Base-by-base conservation (phyloP, 805 yeast species). In the Tetrapisispora arboricola region DNA sequence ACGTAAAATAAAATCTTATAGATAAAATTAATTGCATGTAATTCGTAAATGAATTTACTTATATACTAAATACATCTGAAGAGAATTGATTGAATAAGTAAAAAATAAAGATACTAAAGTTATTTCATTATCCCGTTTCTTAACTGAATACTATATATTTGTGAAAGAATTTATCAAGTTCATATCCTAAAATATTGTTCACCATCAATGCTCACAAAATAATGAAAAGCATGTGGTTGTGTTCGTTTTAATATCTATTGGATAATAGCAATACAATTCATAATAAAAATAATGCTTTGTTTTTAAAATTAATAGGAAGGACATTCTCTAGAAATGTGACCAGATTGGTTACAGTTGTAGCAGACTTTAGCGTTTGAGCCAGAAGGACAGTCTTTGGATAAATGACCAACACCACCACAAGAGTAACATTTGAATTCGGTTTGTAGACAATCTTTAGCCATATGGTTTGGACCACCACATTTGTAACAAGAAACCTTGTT, bases 381-480 rank as follows among this genome's bases (percentile, higher is more conserved):
- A 38, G 76, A 65, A 46, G 72, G 64, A 67, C 96, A 86, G 50
- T 83, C 94, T 65, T 78, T 84, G 48, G 92, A 78, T 55, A 85
- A 78, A 71, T 88, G 96, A 43, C 96, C 96, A 48, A 75, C 70
- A 65, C 80, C 78, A 54, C 95, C 95, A 67, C 96, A 87, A 47
- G 88, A 83, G 74, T 85, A 88, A 68, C 96, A 87, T 67, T 84
- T 84, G 60, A 78, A 73, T 50, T 72, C 74, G 43, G 77, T 73
- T 52, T 78, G 79, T 63, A 78, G 81, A 67, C 95, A 85, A 65
- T 85, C 94, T 69, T 84, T 81, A 50, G 95, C 94, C 67, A 80
- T 81, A 65, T 86, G 95, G 77, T 84, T 84, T 60, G 92, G 87
- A 49, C 90, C 92, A 58, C 94, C 94, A 64, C 94, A 84, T 67